Percentiles rank a stretch among this genome's conserved stretches.
These are phyloP conservation scores for Backusella tarrabulga DNA, from an alignment of 192 early-diverging fungal genomes.

Conservation along the genomic window DNA sequence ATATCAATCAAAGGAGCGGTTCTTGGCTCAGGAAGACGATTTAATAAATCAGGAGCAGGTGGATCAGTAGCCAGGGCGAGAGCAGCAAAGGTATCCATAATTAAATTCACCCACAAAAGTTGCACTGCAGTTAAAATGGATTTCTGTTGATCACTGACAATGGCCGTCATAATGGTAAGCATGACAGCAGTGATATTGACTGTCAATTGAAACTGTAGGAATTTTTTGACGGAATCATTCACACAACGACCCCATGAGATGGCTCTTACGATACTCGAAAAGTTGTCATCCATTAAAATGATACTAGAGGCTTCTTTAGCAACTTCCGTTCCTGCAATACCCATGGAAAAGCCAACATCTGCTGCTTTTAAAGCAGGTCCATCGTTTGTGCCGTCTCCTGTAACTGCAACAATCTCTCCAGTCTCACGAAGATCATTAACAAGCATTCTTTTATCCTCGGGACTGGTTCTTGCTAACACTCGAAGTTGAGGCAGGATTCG, in stretches of 20 bases:
- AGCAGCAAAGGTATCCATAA: conserved; percentile 99
- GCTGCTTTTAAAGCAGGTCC: conserved; percentile 91
- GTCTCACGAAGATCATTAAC: conserved; percentile 81
- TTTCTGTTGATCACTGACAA: conserved; percentile 58
- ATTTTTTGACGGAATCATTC: conserved; percentile 97
- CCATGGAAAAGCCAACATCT: conserved; percentile 99
- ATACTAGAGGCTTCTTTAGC: conserved; percentile 99
- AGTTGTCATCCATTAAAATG: conserved; percentile 98
- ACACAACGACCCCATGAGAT: conserved; percentile 96
- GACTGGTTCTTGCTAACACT: conserved; percentile 93
- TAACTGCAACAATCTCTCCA: conserved; percentile 96
- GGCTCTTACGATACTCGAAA: conserved; percentile 94
- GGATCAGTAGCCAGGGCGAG: conserved; percentile 95
- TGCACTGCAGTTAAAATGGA: conserved; percentile 93
- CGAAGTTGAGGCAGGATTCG: conserved; percentile 83
- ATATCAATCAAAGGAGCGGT: conserved; percentile 80
- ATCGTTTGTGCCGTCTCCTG: conserved; percentile 99
- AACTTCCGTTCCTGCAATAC: conserved; percentile 98
- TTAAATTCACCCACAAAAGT: conserved; percentile 98
- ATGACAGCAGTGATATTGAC: conserved; percentile 93
- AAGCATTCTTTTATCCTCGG: conserved; percentile 95
- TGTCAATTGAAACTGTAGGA: conserved; percentile 98
- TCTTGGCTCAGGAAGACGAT: conserved; percentile 80
- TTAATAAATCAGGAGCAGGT: conserved; percentile 77
- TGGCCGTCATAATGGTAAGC: conserved; percentile 75